Evolutionary conservation across 768 basidiomycete species (phyloP), one percentile per base, ranked within the genome.

Genomic region (Pleurotus giganteus): DNA sequence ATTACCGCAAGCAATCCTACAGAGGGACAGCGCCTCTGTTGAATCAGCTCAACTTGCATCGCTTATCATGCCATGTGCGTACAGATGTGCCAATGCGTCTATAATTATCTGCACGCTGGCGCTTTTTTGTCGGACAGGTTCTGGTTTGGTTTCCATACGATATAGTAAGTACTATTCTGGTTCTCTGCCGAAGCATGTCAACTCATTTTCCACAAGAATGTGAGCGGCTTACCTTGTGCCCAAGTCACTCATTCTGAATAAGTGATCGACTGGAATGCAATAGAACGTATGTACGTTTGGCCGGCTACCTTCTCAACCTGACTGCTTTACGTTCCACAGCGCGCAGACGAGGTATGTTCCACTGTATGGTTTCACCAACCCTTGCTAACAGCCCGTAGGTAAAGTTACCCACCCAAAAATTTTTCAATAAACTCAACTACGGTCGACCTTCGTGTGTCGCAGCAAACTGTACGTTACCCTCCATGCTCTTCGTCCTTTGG

Each of bases 121-220:
- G 39, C 17, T 45, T 4, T 12, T 13, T 28, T 5, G 9, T 13
- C 2, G 9, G 17, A 45, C 26, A 45, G 44, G 23, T 45, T 24
- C 26, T 45, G 44, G 27, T 45, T 11, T 45, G 44, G 44, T 45
- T 23, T 45, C 44, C 44, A 45, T 45, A 45, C 19, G 44, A 45
- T 27, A 7, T 45, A 8, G 44, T 45, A 45, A 26, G 23, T 28
- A 34, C 7, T 8, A 34, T 34, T 34, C 8, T 34, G 32, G 7
- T 8, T 24, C 6, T 11, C 24, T 45, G 19, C 17, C 2, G 21
- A 45, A 11, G 12, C 11, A 45, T 24, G 11, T 45, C 44, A 11
- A 17, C 5, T 11, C 26, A 24, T 27, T 12, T 21, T 45, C 27
- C n/a, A n/a, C 8, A 15, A 43, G 41, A n/a, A 43, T 17, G 41